Evolutionary conservation across 106 monocot genomes (phyloP).

Genomic region (Dioscorea zingiberensis): DNA sequence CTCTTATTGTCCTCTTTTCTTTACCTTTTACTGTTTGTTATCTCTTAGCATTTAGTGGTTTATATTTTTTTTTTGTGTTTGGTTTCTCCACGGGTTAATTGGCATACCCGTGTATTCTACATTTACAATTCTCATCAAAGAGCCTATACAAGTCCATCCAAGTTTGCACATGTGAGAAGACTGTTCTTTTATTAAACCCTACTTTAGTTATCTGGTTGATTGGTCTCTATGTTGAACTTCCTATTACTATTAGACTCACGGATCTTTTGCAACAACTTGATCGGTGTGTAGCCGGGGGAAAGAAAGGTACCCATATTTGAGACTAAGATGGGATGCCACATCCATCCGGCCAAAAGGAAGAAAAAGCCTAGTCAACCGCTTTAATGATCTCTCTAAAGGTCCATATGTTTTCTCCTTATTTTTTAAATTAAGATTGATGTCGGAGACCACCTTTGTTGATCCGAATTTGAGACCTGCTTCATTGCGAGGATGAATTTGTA

Average conservation of each 20-base stretch:
- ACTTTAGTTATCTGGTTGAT: too few species aligned
- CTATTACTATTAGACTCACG: slow-evolving; percentile 47
- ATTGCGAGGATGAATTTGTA: slow-evolving; percentile 93
- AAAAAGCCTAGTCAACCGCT: slow-evolving; percentile 90
- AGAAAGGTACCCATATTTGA: slow-evolving; percentile 82
- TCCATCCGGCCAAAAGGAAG: slow-evolving; percentile 95
- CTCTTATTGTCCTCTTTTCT: too few species aligned
- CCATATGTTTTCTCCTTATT: slow-evolving; percentile 6
- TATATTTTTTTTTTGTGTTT: too few species aligned
- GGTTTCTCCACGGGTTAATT: too few species aligned
- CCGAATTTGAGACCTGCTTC: neutral
- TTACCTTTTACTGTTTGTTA: too few species aligned
- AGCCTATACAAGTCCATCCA: too few species aligned
- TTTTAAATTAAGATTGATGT: neutral
- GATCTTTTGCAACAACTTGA: slow-evolving; percentile 94
- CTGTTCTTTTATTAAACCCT: too few species aligned
- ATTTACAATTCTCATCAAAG: too few species aligned
- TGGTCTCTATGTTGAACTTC: too few species aligned
- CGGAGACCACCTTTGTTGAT: neutral
- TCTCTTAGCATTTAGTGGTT: too few species aligned
- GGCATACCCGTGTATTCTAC: too few species aligned
- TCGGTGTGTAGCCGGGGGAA: slow-evolving; percentile 99
- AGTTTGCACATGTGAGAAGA: too few species aligned
- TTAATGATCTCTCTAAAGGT: slow-evolving; percentile 89
- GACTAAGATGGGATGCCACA: slow-evolving; percentile 94